These are phyloP conservation scores for Lentinula raphanica DNA, from an alignment of 768 basidiomycete genomes.

Conservation along the genomic window DNA sequence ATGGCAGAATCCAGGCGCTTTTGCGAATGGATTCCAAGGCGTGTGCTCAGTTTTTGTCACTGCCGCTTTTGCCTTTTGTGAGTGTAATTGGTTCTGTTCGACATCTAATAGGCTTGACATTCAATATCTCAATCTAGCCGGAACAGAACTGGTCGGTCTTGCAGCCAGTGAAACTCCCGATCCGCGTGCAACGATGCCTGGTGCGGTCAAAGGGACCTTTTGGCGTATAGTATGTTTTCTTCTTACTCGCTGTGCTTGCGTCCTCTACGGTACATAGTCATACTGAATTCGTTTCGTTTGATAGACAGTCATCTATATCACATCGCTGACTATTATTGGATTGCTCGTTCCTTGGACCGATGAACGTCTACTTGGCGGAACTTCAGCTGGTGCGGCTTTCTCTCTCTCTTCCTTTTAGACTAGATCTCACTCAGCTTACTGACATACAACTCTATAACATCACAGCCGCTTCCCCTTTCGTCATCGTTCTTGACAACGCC, in stretches of 20 bases:
- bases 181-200: conserved; percentile 18
- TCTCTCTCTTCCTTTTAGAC: not conserved
- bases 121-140: conserved; percentile 22
- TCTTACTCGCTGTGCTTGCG: not conserved
- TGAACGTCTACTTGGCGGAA: conserved; percentile 29
- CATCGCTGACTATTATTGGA: conserved; percentile 39
- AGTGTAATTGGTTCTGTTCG: not conserved
- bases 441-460: not conserved
- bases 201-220: conserved; percentile 43
- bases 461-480: conserved; percentile 38
- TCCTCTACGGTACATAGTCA: not conserved
- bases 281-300: not conserved
- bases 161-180: conserved; percentile 44
- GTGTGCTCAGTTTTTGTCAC: conserved; percentile 43
- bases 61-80: conserved; percentile 16
- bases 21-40: conserved; percentile 37
- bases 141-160: conserved; percentile 42
- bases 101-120: no score
- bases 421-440: not conserved
- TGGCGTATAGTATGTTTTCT: conserved; percentile 36
- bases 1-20: conserved; percentile 36
- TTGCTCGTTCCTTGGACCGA: conserved; percentile 33
- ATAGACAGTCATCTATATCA: conserved; percentile 40
- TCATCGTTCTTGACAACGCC: conserved; percentile 36
- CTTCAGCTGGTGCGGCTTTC: conserved; percentile 24